Evolutionary conservation across 495 filamentous ascomycete genomes (phyloP).

Genomic region (Hypoxylon fragiforme): DNA sequence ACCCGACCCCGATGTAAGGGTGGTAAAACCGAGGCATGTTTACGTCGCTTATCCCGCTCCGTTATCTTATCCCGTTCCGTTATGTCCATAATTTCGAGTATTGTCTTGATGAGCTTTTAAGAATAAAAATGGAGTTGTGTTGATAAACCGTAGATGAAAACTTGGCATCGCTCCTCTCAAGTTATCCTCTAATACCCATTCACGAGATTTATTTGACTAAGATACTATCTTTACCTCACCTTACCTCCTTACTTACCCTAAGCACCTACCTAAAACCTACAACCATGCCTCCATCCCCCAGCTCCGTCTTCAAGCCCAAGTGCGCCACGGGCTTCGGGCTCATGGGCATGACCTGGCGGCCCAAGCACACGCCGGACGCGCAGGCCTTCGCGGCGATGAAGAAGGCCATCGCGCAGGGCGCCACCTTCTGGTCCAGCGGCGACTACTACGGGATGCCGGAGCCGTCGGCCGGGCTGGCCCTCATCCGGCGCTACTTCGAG

Average conservation of each 20-base stretch:
- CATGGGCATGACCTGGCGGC: constrained; percentile 17
- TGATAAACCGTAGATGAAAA: no score
- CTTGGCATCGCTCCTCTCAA: no score
- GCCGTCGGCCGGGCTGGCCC: constrained; percentile 44
- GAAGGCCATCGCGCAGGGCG: constrained; percentile 59
- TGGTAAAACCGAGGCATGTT: neutral
- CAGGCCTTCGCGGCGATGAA: constrained; percentile 65
- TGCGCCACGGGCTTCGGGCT: neutral
- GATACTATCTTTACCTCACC: no score
- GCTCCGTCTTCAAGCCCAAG: neutral
- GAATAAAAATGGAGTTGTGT: no score
- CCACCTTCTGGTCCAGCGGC: constrained; percentile 71
- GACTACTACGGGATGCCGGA: constrained; percentile 54
- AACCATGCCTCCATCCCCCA: neutral
- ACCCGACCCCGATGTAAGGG: neutral
- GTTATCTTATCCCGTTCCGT: neutral
- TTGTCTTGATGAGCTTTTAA: no score
- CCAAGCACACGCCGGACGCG: constrained; percentile 43
- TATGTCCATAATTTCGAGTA: no score
- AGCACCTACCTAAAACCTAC: neutral
- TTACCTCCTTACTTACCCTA: no score
- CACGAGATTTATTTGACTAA: no score
- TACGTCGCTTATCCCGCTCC: neutral
- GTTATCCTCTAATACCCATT: no score
- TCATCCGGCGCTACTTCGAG: constrained; percentile 63